Evolutionary conservation across 768 basidiomycete genomes (phyloP).

Genomic region (Rhodosporidiobolus sp.): DNA sequence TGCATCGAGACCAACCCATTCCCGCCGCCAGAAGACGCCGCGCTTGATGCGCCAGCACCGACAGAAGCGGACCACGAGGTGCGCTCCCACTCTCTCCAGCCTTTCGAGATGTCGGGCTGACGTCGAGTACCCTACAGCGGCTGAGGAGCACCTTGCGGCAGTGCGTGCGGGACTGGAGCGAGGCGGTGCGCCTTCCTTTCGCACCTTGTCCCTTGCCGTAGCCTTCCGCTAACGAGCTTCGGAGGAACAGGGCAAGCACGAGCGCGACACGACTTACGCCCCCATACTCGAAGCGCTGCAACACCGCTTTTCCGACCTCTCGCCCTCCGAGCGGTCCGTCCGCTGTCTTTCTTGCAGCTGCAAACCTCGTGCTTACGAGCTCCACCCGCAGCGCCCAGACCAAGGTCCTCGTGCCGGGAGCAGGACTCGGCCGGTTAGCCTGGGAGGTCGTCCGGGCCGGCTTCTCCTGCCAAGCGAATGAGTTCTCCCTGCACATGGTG

Average conservation of each 20-base stretch:
- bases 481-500: constrained; percentile 88
- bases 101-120: constrained; percentile 23
- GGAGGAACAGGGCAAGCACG: constrained; percentile 61
- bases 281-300: constrained; percentile 77
- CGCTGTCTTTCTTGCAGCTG: too few relatives aligned
- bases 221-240: not conserved
- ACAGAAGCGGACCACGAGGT: constrained; percentile 36
- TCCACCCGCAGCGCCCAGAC: constrained; percentile 54
- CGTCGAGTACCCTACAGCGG: constrained; percentile 64
- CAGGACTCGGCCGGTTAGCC: constrained; percentile 81
- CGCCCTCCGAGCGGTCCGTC: constrained; percentile 57
- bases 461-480: constrained; percentile 87
- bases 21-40: constrained; percentile 13
- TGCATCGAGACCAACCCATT: constrained; percentile 25
- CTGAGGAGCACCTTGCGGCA: constrained; percentile 87
- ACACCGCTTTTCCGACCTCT: constrained; percentile 60
- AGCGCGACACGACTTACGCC: constrained; percentile 73
- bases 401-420: constrained; percentile 81
- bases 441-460: constrained; percentile 82
- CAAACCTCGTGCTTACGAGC: not conserved
- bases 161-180: constrained; percentile 89
- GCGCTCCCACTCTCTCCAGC: not conserved
- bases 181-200: constrained; percentile 57
- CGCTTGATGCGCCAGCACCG: constrained; percentile 26
- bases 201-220: not conserved